Base-by-base conservation (phyloP, 2,329 filamentous ascomycete genomes). In the Talaromyces sp. region DNA sequence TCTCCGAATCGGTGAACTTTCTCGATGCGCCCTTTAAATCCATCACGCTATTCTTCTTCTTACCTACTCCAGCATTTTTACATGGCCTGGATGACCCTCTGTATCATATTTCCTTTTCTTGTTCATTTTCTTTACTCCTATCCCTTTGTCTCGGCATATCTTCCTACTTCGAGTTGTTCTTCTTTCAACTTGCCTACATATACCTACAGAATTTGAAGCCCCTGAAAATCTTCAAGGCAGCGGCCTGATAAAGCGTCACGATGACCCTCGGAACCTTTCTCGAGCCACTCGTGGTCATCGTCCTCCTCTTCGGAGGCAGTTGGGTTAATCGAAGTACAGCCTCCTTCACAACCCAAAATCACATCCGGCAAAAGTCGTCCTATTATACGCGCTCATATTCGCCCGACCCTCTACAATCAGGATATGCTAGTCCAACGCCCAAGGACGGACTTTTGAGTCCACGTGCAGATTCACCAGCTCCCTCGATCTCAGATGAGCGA, bases 271-370 rank as follows among this genome's bases (percentile, higher is more conserved):
- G 83, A 39, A 80, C 81, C 14, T 74, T 85, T 54, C 70, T 86
- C 49, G 85, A 87, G 62, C 85, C 84, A n/a, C 70, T 85, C 13
- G 77, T 85, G 2, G 84, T 87, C 29, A 72, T 86, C 47, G 75
- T 78, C 19, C 75, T 87, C 20, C 77, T 87, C 13, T 79, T 84
- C 52, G 81, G 82, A 51, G 84, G 85, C 22, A 85, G 84, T 14
- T 82, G 82, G 76, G 77, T 87, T 60, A 87, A 87, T 65, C 77
- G 84, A 44, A 60, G 65, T 5, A 66, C 60, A 36, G 76, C 80
- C 54, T 61, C 68, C 11, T 73, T 60, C 22, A 56, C 56, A 30
- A 35, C 51, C 24, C 49, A 48, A 6, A 57, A 46, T 47, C 60
- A 50, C 48, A 47, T 39, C 46, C 63, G 54, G 54, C 62, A 55